Conservation (phyloP, 805 yeast species). For the Zygoascus tannicola region DNA sequence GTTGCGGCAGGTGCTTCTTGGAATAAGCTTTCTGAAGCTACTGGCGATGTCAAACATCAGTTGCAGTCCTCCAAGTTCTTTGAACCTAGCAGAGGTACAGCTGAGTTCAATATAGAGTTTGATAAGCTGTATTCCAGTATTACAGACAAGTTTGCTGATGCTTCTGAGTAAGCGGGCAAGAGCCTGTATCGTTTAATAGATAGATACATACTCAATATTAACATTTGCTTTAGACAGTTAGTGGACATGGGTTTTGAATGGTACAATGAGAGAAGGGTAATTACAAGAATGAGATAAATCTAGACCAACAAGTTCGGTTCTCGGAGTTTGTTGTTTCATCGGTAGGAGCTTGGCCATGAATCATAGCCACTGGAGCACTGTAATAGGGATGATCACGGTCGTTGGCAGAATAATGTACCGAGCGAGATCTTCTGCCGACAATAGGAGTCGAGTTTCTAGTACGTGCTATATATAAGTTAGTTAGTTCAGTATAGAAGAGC, state of each 20-base stretch:
- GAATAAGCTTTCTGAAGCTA: conserved; percentile 84
- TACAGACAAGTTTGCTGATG: conserved; percentile 89
- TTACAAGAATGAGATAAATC: background rate
- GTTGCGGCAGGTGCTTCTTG: conserved; percentile 88
- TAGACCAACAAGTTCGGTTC: background rate
- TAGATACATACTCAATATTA: too few relatives aligned
- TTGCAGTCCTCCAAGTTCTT: conserved; percentile 93
- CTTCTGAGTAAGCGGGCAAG: conserved; percentile 55
- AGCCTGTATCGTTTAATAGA: too few relatives aligned
- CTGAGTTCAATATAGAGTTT: conserved; percentile 66
- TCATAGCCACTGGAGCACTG: background rate
- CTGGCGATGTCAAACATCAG: conserved; percentile 83
- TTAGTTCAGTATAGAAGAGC: background rate
- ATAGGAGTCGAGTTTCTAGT: background rate
- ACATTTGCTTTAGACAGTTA: too few relatives aligned
- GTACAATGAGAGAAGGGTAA: too few relatives aligned
- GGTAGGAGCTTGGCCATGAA: too few relatives aligned
- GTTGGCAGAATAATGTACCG: background rate
- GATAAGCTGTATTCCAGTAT: conserved; percentile 64
- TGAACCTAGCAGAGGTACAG: conserved; percentile 89
- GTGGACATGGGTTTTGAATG: too few relatives aligned
- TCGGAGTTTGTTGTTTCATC: too few relatives aligned
- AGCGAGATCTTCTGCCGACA: conserved; percentile 1
- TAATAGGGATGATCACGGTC: conserved; percentile 7
- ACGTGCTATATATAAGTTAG: background rate